Conservation (phyloP, 179 eudicot genomes). For the Camellia oleifera region DNA sequence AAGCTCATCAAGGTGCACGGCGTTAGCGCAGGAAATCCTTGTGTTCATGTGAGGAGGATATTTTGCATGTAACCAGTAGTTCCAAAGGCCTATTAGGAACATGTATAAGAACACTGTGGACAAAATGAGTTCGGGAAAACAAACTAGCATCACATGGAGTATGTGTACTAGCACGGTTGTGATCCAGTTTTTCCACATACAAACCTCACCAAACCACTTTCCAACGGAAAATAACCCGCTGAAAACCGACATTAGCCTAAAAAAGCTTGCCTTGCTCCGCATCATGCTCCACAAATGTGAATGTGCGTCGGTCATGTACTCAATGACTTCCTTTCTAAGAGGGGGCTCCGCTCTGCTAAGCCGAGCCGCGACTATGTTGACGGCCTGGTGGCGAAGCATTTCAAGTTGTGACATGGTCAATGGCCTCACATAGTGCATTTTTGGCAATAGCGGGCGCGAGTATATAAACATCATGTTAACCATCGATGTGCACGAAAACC, state of each 20-base stretch:
- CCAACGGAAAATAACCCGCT: constrained; percentile 51
- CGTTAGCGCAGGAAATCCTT: constrained; percentile 61
- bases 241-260: constrained; percentile 53
- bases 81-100: constrained; percentile 82
- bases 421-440: constrained; percentile 81
- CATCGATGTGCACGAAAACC: constrained; percentile 67
- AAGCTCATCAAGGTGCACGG: constrained; percentile 58
- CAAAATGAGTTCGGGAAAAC: constrained; percentile 69
- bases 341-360: constrained; percentile 85
- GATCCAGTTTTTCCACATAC: constrained; percentile 66
- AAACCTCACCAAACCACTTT: constrained; percentile 76
- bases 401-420: constrained; percentile 55
- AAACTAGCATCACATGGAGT: constrained; percentile 62
- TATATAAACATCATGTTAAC: constrained; percentile 59
- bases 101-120: constrained; percentile 75
- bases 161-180: constrained; percentile 69
- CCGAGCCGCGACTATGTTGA: constrained; percentile 51
- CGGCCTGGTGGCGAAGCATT: constrained; percentile 58
- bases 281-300: constrained; percentile 92
- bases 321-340: constrained; percentile 64
- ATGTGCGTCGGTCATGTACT: constrained; percentile 79
- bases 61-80: constrained; percentile 52
- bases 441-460: constrained; percentile 70
- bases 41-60: constrained; percentile 91
- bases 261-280: constrained; percentile 83